Evolutionary conservation across 2,329 filamentous ascomycete species (phyloP).

Genomic region (Fusarium mangiferae): DNA sequence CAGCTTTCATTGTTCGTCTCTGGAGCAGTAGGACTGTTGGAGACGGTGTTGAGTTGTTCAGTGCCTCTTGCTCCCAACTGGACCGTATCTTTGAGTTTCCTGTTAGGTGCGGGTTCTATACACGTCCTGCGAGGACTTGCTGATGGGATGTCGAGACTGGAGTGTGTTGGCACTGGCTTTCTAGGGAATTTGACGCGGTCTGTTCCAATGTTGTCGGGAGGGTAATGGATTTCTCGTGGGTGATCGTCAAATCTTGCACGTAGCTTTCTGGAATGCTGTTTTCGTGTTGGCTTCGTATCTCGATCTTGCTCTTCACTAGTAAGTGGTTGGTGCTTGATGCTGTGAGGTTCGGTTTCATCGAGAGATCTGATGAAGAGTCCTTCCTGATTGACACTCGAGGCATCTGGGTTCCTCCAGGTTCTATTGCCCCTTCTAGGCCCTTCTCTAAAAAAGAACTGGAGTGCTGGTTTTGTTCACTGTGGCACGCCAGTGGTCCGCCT

Average conservation of each 20-base stretch:
- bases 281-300: not conserved
- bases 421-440: conserved; percentile 15
- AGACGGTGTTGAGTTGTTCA: not conserved
- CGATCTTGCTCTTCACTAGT: conserved; percentile 2
- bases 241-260: conserved; percentile 24
- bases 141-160: not conserved
- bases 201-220: not conserved
- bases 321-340: conserved; percentile 5
- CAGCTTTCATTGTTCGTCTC: not conserved
- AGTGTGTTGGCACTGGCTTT: conserved; percentile 13
- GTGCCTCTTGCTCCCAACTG: not conserved
- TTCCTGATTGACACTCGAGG: conserved; percentile 11
- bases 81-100: not conserved
- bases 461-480: not conserved
- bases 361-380: conserved; percentile 1
- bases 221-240: conserved; percentile 17
- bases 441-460: conserved; percentile 53
- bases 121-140: not conserved
- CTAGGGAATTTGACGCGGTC: not conserved
- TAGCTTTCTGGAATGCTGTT: not conserved
- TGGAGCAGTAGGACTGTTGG: conserved; percentile 1
- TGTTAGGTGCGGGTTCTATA: conserved; percentile 26
- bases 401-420: conserved; percentile 23
- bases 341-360: not conserved
- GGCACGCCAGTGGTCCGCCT: not conserved